Evolutionary conservation across 2,329 filamentous ascomycete genomes (phyloP).

Genomic region (Xylaria sp.): DNA sequence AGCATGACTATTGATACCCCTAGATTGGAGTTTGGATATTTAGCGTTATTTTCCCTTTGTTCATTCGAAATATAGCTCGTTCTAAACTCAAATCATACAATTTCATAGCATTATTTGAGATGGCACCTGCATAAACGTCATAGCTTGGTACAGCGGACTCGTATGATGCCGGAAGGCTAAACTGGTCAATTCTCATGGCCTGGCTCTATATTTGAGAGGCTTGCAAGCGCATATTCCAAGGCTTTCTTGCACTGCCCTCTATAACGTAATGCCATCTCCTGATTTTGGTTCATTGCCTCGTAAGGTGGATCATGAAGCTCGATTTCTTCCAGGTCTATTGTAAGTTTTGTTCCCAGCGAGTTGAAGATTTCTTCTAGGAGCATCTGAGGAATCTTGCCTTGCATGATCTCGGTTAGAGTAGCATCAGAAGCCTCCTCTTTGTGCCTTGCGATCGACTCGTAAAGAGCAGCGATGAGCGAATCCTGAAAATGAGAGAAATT

Average conservation of each 20-base stretch:
- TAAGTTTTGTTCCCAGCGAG: constrained; percentile 54
- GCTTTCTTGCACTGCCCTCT: constrained; percentile 61
- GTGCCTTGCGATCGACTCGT: constrained; percentile 49
- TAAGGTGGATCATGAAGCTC: constrained; percentile 57
- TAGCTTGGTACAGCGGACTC: background rate
- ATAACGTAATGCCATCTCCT: constrained; percentile 62
- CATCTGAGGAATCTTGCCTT: constrained; percentile 57
- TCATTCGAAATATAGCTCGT: background rate
- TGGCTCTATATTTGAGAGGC: constrained; percentile 37
- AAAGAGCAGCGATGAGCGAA: constrained; percentile 64
- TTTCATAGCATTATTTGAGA: constrained; percentile 10
- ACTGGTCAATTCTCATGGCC: constrained; percentile 18
- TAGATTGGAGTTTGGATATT: constrained; percentile 41
- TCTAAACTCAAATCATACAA: constrained; percentile 8
- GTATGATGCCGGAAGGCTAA: background rate
- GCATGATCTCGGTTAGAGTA: constrained; percentile 55
- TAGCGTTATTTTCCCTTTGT: background rate
- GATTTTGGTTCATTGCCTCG: constrained; percentile 56
- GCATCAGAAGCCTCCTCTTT: constrained; percentile 39
- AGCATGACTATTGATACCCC: constrained; percentile 47
- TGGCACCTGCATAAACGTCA: background rate
- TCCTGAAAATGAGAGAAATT: constrained; percentile 65
- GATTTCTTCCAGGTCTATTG: constrained; percentile 58
- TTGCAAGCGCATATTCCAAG: constrained; percentile 56
- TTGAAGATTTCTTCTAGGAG: constrained; percentile 53